These are phyloP conservation scores for Thelephora terrestris DNA, from an alignment of 1,284 basidiomycete species.

Conservation along the genomic window DNA sequence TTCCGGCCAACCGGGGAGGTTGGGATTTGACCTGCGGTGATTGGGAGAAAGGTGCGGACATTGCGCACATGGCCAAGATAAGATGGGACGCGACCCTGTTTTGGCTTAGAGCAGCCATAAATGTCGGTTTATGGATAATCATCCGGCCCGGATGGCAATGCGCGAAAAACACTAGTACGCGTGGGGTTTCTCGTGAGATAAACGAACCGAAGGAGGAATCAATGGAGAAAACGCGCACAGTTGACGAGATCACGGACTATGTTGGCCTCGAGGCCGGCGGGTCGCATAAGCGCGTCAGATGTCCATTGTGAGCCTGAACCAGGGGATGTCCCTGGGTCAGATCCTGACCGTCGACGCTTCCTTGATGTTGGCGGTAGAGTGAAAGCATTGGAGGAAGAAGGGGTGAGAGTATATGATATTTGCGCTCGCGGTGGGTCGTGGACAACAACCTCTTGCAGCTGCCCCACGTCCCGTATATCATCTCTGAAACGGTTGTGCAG, in stretches of 20 bases:
- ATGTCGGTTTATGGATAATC: slow-evolving; percentile 67
- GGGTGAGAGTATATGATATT: too few relatives aligned
- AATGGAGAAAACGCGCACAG: slow-evolving; percentile 33
- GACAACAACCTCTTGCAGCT: too few relatives aligned
- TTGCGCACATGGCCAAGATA: slow-evolving; percentile 60
- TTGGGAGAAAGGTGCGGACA: slow-evolving; percentile 63
- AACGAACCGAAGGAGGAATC: slow-evolving; percentile 3
- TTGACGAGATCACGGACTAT: slow-evolving; percentile 67
- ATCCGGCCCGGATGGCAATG: slow-evolving; percentile 67
- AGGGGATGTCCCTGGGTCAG: too few relatives aligned
- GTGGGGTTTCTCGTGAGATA: background rate
- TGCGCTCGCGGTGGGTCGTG: too few relatives aligned
- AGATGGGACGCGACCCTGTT: slow-evolving; percentile 58
- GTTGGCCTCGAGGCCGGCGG: slow-evolving; percentile 38
- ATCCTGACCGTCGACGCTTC: too few relatives aligned
- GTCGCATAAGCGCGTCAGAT: slow-evolving; percentile 8
- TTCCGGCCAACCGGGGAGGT: slow-evolving; percentile 57
- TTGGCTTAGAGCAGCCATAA: slow-evolving; percentile 50
- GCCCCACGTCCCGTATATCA: background rate
- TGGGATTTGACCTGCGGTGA: slow-evolving; percentile 48
- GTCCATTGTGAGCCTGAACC: background rate
- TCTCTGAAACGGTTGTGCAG: slow-evolving; percentile 13
- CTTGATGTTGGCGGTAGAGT: too few relatives aligned
- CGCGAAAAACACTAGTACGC: slow-evolving; percentile 60
- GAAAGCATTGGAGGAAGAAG: too few relatives aligned